phyloP scores from a whole-genome alignment of 129 eudicot species.

The Calendula officinalis region DNA sequence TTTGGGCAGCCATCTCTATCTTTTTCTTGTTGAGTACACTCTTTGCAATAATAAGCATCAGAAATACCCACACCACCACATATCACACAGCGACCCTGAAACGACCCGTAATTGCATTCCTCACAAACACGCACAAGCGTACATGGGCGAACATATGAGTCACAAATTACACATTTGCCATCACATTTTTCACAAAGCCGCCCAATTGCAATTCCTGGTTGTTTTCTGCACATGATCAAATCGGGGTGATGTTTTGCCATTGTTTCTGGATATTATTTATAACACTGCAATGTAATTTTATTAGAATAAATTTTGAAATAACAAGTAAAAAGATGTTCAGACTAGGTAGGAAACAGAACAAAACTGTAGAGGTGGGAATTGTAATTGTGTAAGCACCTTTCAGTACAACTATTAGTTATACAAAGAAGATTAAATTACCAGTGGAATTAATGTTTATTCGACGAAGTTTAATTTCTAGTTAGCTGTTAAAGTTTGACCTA shows the following conservation, averaged over 20 bases:
- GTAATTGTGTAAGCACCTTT: too few relatives aligned
- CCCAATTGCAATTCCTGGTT: conserved; percentile 85
- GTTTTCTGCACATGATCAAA: conserved; percentile 79
- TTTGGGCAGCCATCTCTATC: conserved; percentile 56
- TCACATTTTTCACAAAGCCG: conserved; percentile 72
- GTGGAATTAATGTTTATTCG: too few relatives aligned
- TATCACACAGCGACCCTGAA: conserved; percentile 47
- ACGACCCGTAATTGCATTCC: conserved; percentile 58
- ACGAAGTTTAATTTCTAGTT: too few relatives aligned
- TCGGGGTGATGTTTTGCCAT: conserved; percentile 90
- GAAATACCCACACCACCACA: conserved; percentile 60
- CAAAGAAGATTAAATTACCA: too few relatives aligned
- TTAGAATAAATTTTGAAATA: neutral
- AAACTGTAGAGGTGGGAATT: too few relatives aligned
- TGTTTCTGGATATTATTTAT: conserved; percentile 11
- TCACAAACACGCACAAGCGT: conserved; percentile 52
- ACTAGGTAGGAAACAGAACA: neutral
- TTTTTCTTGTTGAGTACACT: conserved; percentile 58
- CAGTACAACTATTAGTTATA: too few relatives aligned
- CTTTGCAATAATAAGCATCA: conserved; percentile 58
- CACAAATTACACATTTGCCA: conserved; percentile 70
- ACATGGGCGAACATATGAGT: conserved; percentile 72
- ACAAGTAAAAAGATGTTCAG: neutral
- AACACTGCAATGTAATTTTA: conserved; percentile 11
- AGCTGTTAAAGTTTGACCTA: too few relatives aligned